Percentiles rank a stretch among this genome's conserved stretches.
Conservation (phyloP, 2,329 filamentous ascomycete genomes). For the Pestalotiopsis fici region DNA sequence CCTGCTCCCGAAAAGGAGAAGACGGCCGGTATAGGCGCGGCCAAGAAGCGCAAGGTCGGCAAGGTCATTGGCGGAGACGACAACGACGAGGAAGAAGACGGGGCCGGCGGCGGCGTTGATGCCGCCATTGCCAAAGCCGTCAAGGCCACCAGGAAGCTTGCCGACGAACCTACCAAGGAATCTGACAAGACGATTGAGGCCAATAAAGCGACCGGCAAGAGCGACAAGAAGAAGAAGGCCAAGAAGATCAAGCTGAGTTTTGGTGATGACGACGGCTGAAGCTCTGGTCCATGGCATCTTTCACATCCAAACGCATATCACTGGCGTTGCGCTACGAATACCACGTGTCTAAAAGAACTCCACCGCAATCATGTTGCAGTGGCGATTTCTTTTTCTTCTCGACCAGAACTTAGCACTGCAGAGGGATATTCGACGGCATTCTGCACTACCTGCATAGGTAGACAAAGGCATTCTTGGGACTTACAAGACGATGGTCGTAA, state of each 20-base stretch:
- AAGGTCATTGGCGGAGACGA: constrained; percentile 45
- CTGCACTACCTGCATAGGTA: too few relatives aligned
- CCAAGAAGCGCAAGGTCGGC: constrained; percentile 57
- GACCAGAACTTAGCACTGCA: too few relatives aligned
- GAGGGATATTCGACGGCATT: too few relatives aligned
- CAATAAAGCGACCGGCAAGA: constrained; percentile 19
- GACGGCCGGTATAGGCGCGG: constrained; percentile 41
- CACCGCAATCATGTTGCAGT: too few relatives aligned
- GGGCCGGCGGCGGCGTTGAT: constrained; percentile 13
- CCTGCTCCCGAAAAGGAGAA: constrained; percentile 19
- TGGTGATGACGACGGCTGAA: constrained; percentile 57
- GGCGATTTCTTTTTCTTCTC: too few relatives aligned
- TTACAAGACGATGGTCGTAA: too few relatives aligned
- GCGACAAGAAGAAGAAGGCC: constrained; percentile 49
- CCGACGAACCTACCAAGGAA: constrained; percentile 21
- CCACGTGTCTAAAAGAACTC: too few relatives aligned
- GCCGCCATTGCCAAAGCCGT: constrained; percentile 10
- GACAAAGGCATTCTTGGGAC: too few relatives aligned
- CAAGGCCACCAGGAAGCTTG: constrained; percentile 24
- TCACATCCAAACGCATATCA: background rate
- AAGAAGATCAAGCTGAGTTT: constrained; percentile 72
- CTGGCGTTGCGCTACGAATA: too few relatives aligned
- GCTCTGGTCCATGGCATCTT: background rate
- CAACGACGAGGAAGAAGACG: constrained; percentile 26
- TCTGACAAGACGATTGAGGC: constrained; percentile 10